Evolutionary conservation across 768 basidiomycete species (phyloP).

Genomic region (Auriscalpium orientale): DNA sequence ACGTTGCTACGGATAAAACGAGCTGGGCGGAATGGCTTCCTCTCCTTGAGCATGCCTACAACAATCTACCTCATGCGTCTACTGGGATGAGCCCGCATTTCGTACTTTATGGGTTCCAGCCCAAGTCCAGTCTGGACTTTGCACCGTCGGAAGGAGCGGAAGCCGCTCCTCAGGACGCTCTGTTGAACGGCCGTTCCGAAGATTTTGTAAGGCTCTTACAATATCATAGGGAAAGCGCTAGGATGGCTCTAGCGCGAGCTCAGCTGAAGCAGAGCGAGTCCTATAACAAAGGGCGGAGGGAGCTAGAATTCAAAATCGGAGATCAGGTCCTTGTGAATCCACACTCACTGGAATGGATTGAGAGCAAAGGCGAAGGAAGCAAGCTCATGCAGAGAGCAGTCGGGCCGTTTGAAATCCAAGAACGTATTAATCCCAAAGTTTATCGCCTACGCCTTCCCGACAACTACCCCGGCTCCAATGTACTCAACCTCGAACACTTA

Average conservation of each 20-base stretch:
- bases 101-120: constrained; percentile 15
- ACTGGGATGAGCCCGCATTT: constrained; percentile 13
- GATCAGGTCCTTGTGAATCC: constrained; percentile 18
- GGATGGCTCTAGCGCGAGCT: constrained; percentile 7
- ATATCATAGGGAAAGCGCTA: constrained; percentile 1
- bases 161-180: not conserved
- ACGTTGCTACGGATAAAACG: not conserved
- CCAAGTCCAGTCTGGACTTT: not conserved
- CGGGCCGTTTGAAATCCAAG: constrained; percentile 19
- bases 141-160: not conserved
- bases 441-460: constrained; percentile 14
- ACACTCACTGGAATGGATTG: constrained; percentile 11
- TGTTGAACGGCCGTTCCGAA: not conserved
- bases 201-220: not conserved
- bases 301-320: constrained; percentile 14
- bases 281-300: constrained; percentile 13
- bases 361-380: constrained; percentile 15
- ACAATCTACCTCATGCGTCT: constrained; percentile 7
- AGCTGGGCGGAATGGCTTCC: constrained; percentile 2
- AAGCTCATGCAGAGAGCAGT: constrained; percentile 14
- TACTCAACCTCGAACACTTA: constrained; percentile 20
- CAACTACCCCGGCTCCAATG: constrained; percentile 16
- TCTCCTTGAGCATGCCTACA: constrained; percentile 5
- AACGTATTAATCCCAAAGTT: constrained; percentile 16
- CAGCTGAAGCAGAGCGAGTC: constrained; percentile 7